Evolutionary conservation across 2,329 filamentous ascomycete genomes (phyloP).

Genomic region (Pseudofabraea citricarpa): DNA sequence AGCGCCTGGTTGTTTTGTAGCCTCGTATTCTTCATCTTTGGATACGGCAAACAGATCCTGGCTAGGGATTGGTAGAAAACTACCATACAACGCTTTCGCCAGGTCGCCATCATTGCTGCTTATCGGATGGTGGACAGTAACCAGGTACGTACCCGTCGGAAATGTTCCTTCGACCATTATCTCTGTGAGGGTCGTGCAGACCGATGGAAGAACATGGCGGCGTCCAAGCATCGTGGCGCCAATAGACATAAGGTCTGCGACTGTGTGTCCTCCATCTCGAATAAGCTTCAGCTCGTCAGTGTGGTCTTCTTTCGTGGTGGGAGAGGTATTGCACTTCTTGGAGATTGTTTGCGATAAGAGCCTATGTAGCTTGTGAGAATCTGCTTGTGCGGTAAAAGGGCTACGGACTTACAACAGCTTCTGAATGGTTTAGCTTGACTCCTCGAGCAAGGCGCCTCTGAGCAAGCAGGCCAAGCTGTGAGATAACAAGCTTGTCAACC

Average conservation of each 20-base stretch:
- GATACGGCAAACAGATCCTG: constrained; percentile 62
- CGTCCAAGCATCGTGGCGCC: constrained; percentile 90
- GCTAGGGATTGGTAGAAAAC: constrained; percentile 77
- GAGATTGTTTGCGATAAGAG: constrained; percentile 80
- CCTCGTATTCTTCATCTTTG: constrained; percentile 60
- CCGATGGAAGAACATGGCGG: constrained; percentile 82
- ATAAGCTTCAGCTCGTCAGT: constrained; percentile 56
- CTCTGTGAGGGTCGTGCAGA: constrained; percentile 72
- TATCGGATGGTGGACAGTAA: constrained; percentile 90
- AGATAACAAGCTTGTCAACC: constrained; percentile 95
- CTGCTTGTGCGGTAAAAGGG: constrained; percentile 10
- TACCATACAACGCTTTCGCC: constrained; percentile 82
- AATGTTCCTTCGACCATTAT: constrained; percentile 96
- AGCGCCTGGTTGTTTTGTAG: constrained; percentile 70
- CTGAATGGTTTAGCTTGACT: constrained; percentile 82
- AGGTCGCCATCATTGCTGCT: constrained; percentile 81
- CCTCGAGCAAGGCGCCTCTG: constrained; percentile 85
- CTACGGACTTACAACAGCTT: constrained; percentile 63
- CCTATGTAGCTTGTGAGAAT: constrained; percentile 38
- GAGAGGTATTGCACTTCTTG: constrained; percentile 62
- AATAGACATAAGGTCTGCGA: constrained; percentile 88
- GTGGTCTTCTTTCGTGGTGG: constrained; percentile 5
- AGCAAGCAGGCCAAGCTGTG: constrained; percentile 81
- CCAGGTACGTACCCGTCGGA: constrained; percentile 82
- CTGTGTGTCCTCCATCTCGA: constrained; percentile 88